Percentiles rank a stretch among this genome's conserved stretches.
phyloP scores from a whole-genome alignment of 257 asterid species.

The Solanum commersonii region DNA sequence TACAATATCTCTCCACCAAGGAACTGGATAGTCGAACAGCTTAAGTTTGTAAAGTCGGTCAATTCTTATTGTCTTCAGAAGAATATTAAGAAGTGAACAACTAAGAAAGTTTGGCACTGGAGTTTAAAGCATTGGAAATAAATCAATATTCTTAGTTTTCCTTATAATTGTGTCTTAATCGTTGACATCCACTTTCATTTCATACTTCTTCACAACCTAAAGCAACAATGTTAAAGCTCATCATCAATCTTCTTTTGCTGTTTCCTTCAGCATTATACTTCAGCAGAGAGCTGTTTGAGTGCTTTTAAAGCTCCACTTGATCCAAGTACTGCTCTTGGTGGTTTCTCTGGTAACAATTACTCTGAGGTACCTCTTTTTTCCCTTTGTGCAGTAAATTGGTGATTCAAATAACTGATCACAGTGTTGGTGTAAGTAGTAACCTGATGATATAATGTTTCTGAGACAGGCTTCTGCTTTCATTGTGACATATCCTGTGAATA shows the following conservation, averaged over 20 bases:
- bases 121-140: not conserved
- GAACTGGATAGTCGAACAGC: not conserved
- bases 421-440: not conserved
- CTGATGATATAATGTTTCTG: constrained; percentile 8
- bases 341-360: constrained; percentile 82
- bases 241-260: constrained; percentile 8
- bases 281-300: constrained; percentile 79
- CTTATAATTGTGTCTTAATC: not conserved
- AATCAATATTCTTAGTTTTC: not conserved
- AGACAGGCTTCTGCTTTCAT: constrained; percentile 90
- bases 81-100: not conserved
- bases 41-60: not conserved
- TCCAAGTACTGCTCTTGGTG: constrained; percentile 95
- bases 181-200: not conserved
- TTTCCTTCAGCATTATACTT: constrained; percentile 68
- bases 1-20: not conserved
- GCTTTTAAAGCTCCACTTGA: constrained; percentile 97
- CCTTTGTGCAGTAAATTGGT: not conserved
- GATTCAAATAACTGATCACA: not conserved
- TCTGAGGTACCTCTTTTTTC: constrained; percentile 49
- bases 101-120: not conserved
- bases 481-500: constrained; percentile 94
- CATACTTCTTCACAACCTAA: not conserved
- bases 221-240: not conserved
- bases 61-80: not conserved